Conservation (phyloP, 805 yeast species). For the Wickerhamiella qilinensis region DNA sequence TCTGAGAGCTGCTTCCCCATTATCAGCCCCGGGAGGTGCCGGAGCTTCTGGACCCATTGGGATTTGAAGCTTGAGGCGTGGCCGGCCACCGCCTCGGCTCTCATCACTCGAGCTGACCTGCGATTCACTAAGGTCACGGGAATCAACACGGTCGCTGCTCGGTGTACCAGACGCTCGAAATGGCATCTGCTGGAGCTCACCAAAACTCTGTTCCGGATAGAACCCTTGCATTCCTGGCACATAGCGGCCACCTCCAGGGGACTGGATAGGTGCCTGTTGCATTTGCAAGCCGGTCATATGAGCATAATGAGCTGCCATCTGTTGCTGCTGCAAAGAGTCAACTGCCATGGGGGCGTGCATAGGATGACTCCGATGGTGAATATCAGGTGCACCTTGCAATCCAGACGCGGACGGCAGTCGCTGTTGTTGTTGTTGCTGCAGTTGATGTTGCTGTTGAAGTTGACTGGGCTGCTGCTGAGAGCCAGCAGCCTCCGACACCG, state of each 20-base stretch:
- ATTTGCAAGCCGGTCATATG: too few species aligned
- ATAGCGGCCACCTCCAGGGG: too few species aligned
- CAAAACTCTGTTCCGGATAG: too few species aligned
- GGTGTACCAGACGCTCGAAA: too few species aligned
- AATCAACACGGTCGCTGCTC: too few species aligned
- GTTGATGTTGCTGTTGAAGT: constrained; percentile 5
- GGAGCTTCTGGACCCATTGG: not conserved
- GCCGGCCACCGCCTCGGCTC: not conserved
- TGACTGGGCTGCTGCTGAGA: not conserved
- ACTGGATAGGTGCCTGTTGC: too few species aligned
- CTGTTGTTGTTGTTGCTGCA: constrained; percentile 5
- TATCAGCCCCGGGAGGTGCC: not conserved
- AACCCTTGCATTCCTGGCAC: too few species aligned
- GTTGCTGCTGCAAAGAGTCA: constrained; percentile 5
- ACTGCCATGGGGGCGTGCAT: too few species aligned
- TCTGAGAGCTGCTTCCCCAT: not conserved
- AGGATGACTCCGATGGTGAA: too few species aligned
- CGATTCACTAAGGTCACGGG: not conserved
- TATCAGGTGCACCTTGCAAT: too few species aligned
- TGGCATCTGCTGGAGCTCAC: too few species aligned
- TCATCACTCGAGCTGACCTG: not conserved
- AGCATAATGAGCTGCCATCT: not conserved
- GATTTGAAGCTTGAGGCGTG: not conserved
- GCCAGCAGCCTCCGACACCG: not conserved
- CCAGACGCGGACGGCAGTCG: constrained; percentile 3